Conservation (phyloP, 257 asterid genomes). For the Jaltomata sinuosa region DNA sequence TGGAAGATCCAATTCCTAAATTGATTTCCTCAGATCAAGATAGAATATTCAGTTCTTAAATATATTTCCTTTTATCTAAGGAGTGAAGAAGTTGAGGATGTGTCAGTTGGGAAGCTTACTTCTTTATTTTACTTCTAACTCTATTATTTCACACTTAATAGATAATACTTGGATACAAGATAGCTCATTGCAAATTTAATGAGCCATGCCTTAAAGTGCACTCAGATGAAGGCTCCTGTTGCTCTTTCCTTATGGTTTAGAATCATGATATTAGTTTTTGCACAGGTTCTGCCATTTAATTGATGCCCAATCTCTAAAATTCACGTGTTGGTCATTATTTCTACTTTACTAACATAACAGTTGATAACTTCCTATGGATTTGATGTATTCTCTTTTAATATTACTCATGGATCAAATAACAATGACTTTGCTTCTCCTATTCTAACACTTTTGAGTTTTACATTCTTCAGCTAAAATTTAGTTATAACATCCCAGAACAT, state of each 20-base stretch:
- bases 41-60: no score
- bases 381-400: conserved; percentile 43
- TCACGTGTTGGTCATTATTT: conserved; percentile 34
- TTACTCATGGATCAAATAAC: conserved; percentile 22
- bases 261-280: conserved; percentile 53
- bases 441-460: conserved; percentile 49
- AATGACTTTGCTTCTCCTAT: no score
- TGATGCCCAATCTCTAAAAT: conserved; percentile 21
- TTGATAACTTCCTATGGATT: conserved; percentile 15
- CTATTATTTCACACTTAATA: conserved; percentile 3
- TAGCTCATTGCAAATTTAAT: conserved; percentile 1
- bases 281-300: conserved; percentile 20
- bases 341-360: conserved; percentile 12
- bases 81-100: not conserved
- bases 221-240: conserved; percentile 1
- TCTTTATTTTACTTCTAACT: not conserved
- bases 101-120: not conserved
- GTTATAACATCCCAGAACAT: no score
- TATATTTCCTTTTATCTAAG: not conserved
- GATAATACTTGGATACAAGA: conserved; percentile 51
- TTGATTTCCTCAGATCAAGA: no score
- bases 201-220: not conserved
- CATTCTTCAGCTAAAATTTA: conserved; percentile 31
- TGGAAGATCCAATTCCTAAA: not conserved
- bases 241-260: conserved; percentile 18